Percentiles rank a stretch among this genome's conserved stretches.
Evolutionary conservation across 495 filamentous ascomycete genomes (phyloP).

Genomic region (Talaromyces liani): DNA sequence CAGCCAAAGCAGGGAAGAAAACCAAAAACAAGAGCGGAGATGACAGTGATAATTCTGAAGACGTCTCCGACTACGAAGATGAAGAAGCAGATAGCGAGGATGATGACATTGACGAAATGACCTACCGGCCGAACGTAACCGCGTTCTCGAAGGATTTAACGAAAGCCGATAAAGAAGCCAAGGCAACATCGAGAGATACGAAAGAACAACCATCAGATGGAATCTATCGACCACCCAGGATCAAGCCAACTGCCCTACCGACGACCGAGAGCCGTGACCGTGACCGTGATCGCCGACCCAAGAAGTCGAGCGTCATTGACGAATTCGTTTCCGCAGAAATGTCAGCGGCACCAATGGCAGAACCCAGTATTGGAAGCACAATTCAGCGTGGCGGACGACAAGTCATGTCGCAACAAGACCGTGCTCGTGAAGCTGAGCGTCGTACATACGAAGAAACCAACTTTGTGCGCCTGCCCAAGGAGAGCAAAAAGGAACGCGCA

Average conservation of each 20-base stretch:
- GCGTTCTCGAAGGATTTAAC: constrained; percentile 44
- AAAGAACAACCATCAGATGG: constrained; percentile 32
- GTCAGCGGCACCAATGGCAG: constrained; percentile 64
- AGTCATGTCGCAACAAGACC: constrained; percentile 62
- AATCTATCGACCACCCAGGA: constrained; percentile 78
- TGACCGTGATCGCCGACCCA: constrained; percentile 46
- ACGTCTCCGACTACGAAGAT: constrained; percentile 20
- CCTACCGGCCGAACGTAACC: constrained; percentile 58
- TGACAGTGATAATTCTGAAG: constrained; percentile 23
- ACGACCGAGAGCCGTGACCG: constrained; percentile 51
- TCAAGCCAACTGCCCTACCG: constrained; percentile 63
- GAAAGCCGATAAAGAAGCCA: constrained; percentile 10
- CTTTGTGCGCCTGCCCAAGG: constrained; percentile 73
- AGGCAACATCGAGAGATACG: constrained; percentile 13
- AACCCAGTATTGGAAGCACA: constrained; percentile 78
- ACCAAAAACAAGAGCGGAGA: constrained; percentile 9
- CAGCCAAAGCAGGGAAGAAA: constrained; percentile 19
- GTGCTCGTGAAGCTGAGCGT: constrained; percentile 62
- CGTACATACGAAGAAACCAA: constrained; percentile 79
- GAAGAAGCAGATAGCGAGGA: constrained; percentile 30
- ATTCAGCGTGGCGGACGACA: constrained; percentile 66
- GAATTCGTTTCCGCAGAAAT: constrained; percentile 79
- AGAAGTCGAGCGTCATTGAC: constrained; percentile 72
- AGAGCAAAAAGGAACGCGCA: constrained; percentile 66
- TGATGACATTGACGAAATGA: constrained; percentile 53